phyloP scores from a whole-genome alignment of 2,329 filamentous ascomycete genomes.

The Trichoderma oligosporum region DNA sequence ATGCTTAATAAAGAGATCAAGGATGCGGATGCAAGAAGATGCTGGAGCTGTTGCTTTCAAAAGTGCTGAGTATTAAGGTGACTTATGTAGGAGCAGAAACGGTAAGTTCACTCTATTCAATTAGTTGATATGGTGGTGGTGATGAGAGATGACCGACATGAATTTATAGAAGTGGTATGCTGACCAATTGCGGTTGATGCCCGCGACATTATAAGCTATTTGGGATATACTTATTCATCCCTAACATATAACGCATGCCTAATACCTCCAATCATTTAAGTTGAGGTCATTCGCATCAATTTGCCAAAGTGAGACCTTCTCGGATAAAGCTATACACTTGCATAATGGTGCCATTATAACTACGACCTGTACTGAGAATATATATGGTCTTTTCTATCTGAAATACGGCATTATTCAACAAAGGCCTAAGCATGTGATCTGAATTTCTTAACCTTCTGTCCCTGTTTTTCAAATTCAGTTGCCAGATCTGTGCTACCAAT shows the following conservation, averaged over 20 bases:
- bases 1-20: slow-evolving; percentile 35
- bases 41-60: slow-evolving; percentile 24
- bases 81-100: slow-evolving; percentile 21
- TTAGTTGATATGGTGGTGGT: too few species aligned
- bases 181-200: background rate
- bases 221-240: background rate
- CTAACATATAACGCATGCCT: background rate
- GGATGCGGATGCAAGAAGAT: slow-evolving; percentile 34
- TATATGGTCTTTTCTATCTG: too few species aligned
- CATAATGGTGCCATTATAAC: background rate
- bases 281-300: too few species aligned
- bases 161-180: background rate
- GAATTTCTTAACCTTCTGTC: background rate
- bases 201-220: background rate
- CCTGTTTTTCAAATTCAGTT: background rate
- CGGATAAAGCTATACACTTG: background rate
- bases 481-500: background rate
- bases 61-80: slow-evolving; percentile 24
- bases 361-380: background rate
- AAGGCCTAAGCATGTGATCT: background rate
- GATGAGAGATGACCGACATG: too few species aligned
- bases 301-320: too few species aligned
- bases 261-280: too few species aligned
- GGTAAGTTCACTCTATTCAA: too few species aligned
- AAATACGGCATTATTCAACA: background rate